Evolutionary conservation across 306 rosid genomes (phyloP), one percentile per base, ranked within the genome.

Genomic region (Castanospermum australe): DNA sequence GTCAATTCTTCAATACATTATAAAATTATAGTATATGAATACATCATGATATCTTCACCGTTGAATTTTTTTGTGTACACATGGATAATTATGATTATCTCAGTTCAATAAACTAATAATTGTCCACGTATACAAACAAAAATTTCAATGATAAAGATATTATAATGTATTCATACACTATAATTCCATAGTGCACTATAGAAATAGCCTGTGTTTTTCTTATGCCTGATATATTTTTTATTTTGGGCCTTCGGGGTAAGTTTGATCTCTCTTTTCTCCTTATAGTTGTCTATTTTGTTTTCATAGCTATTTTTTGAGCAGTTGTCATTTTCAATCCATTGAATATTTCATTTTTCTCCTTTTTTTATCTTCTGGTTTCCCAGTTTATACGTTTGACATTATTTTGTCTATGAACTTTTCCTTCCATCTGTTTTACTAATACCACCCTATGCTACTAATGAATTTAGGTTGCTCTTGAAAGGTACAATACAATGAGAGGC

Each of bases 391-490:
- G 20, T 51, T 20, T 57, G 42, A 35, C 44, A 24, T 54, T 71
- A 35, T 47, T 61, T 62, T 9, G 25, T 52, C 6, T 42, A 33
- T 52, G 45, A 56, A 75, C 56, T 14, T 45, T 71, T 42, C 45
- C 20, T 36, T 36, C 39, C 25, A 45, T 72, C 41, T 7, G 75
- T 42, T 57, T 61, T 78, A 32, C 33, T 61, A 30, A 74, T 69
- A 68, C 35, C 12, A 28, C 52, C 8, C 5, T 5, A 59, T 47
- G 44, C 42, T 77, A 44, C 70, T 77, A 24, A 36, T 73, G 57
- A 69, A 69, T 73, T 22, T 84, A 95, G 99, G 98, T 83, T 79
- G 99, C 99, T 75, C 85, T 95, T 83, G 98, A 90, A 87, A 91
- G 99, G 84, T 95, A 93, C 80, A 84, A 93, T 54, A 77, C 82